phyloP scores from a whole-genome alignment of 805 yeast species.

The Candida loeiensis region DNA sequence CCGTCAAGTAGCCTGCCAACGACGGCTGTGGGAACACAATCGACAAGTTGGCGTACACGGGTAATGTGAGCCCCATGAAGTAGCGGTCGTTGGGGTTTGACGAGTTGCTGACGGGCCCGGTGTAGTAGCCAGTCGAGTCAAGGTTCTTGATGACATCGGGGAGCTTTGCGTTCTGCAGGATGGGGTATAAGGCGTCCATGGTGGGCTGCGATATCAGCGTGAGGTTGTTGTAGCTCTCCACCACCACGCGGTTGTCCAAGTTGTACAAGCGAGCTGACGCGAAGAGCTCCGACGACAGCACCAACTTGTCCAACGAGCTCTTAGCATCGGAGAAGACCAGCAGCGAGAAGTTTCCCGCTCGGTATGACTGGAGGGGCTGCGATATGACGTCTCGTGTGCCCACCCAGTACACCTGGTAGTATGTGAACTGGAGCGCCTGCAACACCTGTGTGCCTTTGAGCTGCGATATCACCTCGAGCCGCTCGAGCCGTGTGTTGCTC shows the following conservation, averaged over 20 bases:
- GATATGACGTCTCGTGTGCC: constrained; percentile 60
- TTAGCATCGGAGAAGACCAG: constrained; percentile 43
- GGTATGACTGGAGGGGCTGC: constrained; percentile 54
- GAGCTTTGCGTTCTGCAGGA: constrained; percentile 42
- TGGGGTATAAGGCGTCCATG: constrained; percentile 45
- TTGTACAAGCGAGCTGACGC: constrained; percentile 68
- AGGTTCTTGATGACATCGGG: constrained; percentile 22
- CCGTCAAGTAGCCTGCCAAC: constrained; percentile 68
- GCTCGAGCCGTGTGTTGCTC: constrained; percentile 60
- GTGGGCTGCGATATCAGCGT: constrained; percentile 25
- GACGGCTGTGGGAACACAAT: constrained; percentile 56
- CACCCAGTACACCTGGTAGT: constrained; percentile 67
- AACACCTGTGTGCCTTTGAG: constrained; percentile 75
- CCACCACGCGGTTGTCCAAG: constrained; percentile 48
- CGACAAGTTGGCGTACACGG: constrained; percentile 71
- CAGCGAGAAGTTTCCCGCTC: constrained; percentile 67
- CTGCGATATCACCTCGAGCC: constrained; percentile 74
- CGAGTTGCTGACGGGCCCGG: constrained; percentile 61
- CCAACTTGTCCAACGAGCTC: constrained; percentile 50
- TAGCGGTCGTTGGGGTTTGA: constrained; percentile 32
- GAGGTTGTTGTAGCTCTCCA: constrained; percentile 26
- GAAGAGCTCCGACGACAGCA: constrained; percentile 60
- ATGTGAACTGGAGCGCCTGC: constrained; percentile 60
- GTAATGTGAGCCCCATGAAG: constrained; percentile 72
- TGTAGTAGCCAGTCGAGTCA: constrained; percentile 37